These are phyloP conservation scores for Periconia sp. DNA, from an alignment of 2,329 filamentous ascomycete genomes.

Conservation along the genomic window DNA sequence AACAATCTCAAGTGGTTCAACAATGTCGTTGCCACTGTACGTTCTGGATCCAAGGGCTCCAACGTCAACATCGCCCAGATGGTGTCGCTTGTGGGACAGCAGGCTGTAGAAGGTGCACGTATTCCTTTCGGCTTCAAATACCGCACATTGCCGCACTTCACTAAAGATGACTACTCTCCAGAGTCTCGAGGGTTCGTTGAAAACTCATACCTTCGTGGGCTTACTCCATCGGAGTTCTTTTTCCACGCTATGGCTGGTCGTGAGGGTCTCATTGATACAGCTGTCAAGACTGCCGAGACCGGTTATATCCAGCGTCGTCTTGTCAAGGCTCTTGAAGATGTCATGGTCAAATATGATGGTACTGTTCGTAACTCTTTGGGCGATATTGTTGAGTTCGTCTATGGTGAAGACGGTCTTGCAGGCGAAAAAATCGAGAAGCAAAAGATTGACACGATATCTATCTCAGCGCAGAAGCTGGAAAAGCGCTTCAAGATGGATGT, in stretches of 20 bases:
- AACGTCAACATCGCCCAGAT: slow-evolving; percentile 99
- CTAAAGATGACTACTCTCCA: slow-evolving; percentile 98
- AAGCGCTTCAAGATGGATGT: slow-evolving; percentile 84
- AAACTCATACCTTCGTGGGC: slow-evolving; percentile 94
- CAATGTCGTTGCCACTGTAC: slow-evolving; percentile 95
- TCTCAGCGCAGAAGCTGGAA: slow-evolving; percentile 76
- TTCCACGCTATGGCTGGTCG: slow-evolving; percentile 99
- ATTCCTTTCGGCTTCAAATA: slow-evolving; percentile 99
- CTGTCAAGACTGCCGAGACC: slow-evolving; percentile 98
- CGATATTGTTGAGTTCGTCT: slow-evolving; percentile 95
- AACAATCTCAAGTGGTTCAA: slow-evolving; percentile 93
- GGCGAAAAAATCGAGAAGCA: slow-evolving; percentile 93
- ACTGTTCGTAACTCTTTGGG: slow-evolving; percentile 96
- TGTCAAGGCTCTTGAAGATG: slow-evolving; percentile 96
- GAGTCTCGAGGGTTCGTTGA: slow-evolving; percentile 97
- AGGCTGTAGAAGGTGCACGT: slow-evolving; percentile 97
- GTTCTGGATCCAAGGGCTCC: slow-evolving; percentile 96
- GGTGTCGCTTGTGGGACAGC: slow-evolving; percentile 96
- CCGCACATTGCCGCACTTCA: slow-evolving; percentile 93
- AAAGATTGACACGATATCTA: slow-evolving; percentile 80
- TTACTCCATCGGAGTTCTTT: slow-evolving; percentile 96
- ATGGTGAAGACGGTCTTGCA: slow-evolving; percentile 95
- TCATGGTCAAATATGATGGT: slow-evolving; percentile 96
- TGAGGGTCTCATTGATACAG: slow-evolving; percentile 99
- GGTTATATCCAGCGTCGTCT: slow-evolving; percentile 98